phyloP scores from a whole-genome alignment of 2,329 filamentous ascomycete species.

The Epichloe amarillans region DNA sequence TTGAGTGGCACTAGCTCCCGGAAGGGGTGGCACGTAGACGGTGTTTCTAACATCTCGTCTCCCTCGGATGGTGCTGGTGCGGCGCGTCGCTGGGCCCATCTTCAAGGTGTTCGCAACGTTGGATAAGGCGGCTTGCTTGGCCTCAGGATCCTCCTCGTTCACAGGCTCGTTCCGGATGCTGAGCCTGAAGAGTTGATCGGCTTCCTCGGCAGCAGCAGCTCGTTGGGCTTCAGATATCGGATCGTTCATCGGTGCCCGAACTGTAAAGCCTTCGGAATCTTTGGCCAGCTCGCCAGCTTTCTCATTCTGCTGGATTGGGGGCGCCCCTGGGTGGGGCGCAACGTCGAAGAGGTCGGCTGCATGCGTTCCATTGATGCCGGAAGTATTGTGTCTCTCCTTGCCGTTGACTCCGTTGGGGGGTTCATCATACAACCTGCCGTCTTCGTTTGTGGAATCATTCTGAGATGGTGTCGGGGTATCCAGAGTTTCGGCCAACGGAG shows the following conservation, averaged over 20 bases:
- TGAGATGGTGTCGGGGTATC: constrained; percentile 20
- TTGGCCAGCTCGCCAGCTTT: constrained; percentile 28
- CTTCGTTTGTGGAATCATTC: constrained; percentile 13
- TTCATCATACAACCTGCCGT: constrained; percentile 25
- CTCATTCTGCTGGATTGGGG: constrained; percentile 30
- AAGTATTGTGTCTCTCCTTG: constrained; percentile 15
- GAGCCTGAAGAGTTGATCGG: constrained; percentile 61
- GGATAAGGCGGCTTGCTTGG: constrained; percentile 58
- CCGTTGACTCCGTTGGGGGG: constrained; percentile 32
- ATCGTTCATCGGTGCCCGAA: constrained; percentile 51
- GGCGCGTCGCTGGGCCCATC: constrained; percentile 51
- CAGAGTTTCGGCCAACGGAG: constrained; percentile 44
- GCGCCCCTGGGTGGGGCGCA: constrained; percentile 36
- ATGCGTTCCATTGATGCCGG: constrained; percentile 34
- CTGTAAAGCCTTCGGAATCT: constrained; percentile 63
- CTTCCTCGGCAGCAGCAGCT: constrained; percentile 44
- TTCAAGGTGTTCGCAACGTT: constrained; percentile 64
- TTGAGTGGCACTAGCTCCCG: background rate
- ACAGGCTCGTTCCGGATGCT: constrained; percentile 70
- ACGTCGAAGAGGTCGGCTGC: constrained; percentile 36
- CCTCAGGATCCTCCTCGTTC: constrained; percentile 62
- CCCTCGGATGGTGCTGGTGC: constrained; percentile 67
- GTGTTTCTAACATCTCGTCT: constrained; percentile 87
- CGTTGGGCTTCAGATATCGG: constrained; percentile 60
- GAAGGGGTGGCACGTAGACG: constrained; percentile 53